A percentile compares a stretch with the other conserved stretches of the same genome.
Conservation (phyloP, 768 basidiomycete genomes). For the Trametes meyenii region DNA sequence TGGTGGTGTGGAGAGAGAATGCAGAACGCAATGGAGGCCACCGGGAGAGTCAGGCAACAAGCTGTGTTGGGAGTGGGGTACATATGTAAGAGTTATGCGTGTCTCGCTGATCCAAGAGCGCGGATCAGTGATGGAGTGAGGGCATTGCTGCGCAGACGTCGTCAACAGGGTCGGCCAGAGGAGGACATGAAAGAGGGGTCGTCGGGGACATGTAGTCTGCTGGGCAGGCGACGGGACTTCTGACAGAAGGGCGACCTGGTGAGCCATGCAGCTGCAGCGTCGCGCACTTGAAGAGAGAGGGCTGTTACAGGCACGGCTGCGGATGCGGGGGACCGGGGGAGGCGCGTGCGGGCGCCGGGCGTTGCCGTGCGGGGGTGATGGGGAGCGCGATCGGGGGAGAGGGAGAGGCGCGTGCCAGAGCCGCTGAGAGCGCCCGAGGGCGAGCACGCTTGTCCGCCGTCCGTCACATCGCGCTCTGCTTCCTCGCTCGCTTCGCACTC, state of each 20-base stretch:
- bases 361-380: neutral
- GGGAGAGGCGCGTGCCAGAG: neutral
- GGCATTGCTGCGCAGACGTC: neutral
- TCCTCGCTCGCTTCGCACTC: neutral
- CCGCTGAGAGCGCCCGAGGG: neutral
- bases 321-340: slow-evolving; percentile 8
- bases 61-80: neutral
- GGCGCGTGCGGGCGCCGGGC: slow-evolving; percentile 1
- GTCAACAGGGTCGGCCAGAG: neutral
- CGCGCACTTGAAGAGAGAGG: no score
- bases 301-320: neutral
- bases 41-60: neutral
- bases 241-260: no score
- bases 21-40: neutral
- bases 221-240: neutral
- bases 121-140: neutral
- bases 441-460: neutral
- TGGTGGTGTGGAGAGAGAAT: neutral
- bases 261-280: no score
- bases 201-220: neutral
- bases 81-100: neutral
- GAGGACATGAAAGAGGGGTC: neutral
- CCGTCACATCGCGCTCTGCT: neutral
- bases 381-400: neutral
- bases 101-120: neutral